Conservation (phyloP, 345 rosid species). For the Fremontodendron californicum region DNA sequence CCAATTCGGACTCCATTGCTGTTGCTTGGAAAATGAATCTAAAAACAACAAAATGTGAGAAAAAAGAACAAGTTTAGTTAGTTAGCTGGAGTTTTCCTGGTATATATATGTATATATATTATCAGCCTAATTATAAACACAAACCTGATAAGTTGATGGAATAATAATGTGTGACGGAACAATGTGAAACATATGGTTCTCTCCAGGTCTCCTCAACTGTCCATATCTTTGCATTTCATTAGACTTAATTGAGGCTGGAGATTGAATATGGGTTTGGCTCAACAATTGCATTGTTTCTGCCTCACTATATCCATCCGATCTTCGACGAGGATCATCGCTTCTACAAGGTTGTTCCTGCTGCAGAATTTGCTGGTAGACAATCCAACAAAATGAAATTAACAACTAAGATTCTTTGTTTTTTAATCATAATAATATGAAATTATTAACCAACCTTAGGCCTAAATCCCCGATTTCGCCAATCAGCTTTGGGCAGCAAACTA, state of each 20-base stretch:
- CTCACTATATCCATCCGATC: conserved; percentile 34
- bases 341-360: conserved; percentile 21
- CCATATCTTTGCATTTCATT: conserved; percentile 36
- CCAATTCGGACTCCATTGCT: conserved; percentile 55
- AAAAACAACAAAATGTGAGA: background rate
- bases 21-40: conserved; percentile 43
- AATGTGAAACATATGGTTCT: conserved; percentile 29
- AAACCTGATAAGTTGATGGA: conserved; percentile 36
- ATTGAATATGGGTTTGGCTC: conserved; percentile 51
- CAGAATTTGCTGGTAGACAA: conserved; percentile 10
- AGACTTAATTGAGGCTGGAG: conserved; percentile 34
- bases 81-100: background rate
- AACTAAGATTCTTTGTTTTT: background rate
- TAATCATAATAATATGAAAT: background rate
- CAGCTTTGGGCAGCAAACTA: conserved; percentile 25
- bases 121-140: too few species aligned
- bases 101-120: too few species aligned
- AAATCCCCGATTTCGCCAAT: conserved; percentile 38
- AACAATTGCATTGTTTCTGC: conserved; percentile 50
- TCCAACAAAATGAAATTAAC: background rate
- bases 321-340: conserved; percentile 16
- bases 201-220: conserved; percentile 34
- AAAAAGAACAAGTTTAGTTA: background rate
- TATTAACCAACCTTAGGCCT: conserved; percentile 42
- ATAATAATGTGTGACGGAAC: conserved; percentile 27